Evolutionary conservation across 2,329 filamentous ascomycete species (phyloP), one percentile per base, ranked within the genome.

Genomic region (Tolypocladium tropicale): DNA sequence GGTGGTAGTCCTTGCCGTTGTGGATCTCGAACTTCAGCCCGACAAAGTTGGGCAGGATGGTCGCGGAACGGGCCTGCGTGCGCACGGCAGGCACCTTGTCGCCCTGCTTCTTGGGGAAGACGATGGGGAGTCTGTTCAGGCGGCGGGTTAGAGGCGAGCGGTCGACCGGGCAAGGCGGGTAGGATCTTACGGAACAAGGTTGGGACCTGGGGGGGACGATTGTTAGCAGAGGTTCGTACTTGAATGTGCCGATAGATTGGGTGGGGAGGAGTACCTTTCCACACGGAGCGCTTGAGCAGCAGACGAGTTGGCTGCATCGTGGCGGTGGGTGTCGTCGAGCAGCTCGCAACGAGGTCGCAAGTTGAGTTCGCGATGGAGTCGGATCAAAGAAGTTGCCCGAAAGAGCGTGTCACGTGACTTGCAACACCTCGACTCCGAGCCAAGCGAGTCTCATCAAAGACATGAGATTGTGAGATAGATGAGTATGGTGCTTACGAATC

Each of bases 11-110:
- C 76, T 94, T 95, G 66, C 92, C 92, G 70, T 96, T 95, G 76
- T 96, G 88, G 58, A 96, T 83, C 72, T 92, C 87, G 72, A 96
- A 96, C 70, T 84, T 86, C 65, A 95, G 76, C 16, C 91, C 91
- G 55, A 96, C 90, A 69, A 96, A 96, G 73, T 89, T 95, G 60
- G 92, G 92, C 56, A 96, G 80, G 65, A 96, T 94, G 6, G 91
- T 95, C 34, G 92, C 92, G 56, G 87, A 82, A 61, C 92, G 89
- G 39, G 91, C 91, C 71, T 93, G 89, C 18, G 92, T 96, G 67
- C 83, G 85, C 70, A 96, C 92, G 14, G 90, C 87, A 41, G 81
- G 82, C 4, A 81, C 76, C 61, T 79, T 80, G 64, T 89, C 78
- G 65, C 85, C 86, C 6, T 79, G 71, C 60, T 76, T 78, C 65